A percentile compares a stretch with the other conserved stretches of the same genome.
phyloP scores from a whole-genome alignment of 805 yeast genomes.

The Metschnikowia kofuensis region DNA sequence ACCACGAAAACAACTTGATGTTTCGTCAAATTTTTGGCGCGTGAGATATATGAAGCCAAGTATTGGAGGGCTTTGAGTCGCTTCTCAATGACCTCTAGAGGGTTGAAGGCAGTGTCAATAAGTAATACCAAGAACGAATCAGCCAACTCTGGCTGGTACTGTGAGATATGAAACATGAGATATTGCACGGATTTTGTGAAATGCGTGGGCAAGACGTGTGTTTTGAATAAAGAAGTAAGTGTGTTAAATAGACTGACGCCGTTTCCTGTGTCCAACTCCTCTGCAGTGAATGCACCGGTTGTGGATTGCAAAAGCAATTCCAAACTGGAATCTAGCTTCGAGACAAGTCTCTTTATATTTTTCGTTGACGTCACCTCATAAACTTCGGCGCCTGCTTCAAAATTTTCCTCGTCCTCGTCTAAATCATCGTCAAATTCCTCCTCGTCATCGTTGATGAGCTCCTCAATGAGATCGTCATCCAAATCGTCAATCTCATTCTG shows the following conservation, averaged over 20 bases:
- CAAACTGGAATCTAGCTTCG: slow-evolving; percentile 72
- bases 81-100: slow-evolving; percentile 64
- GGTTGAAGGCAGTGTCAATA: slow-evolving; percentile 77
- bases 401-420: slow-evolving; percentile 18
- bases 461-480: slow-evolving; percentile 66
- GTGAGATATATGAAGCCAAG: slow-evolving; percentile 82
- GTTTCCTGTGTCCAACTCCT: slow-evolving; percentile 54
- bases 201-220: slow-evolving; percentile 87
- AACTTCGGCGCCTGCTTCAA: slow-evolving; percentile 32
- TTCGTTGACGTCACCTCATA: slow-evolving; percentile 36
- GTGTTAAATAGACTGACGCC: slow-evolving; percentile 71
- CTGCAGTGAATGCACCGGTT: slow-evolving; percentile 45
- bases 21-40: slow-evolving; percentile 70
- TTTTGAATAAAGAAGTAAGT: slow-evolving; percentile 70
- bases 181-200: slow-evolving; percentile 87
- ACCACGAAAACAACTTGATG: slow-evolving; percentile 78
- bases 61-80: slow-evolving; percentile 91
- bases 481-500: slow-evolving; percentile 84
- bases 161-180: slow-evolving; percentile 75
- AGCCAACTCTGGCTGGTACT: slow-evolving; percentile 74
- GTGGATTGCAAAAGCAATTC: slow-evolving; percentile 54
- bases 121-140: slow-evolving; percentile 81
- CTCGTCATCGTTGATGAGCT: slow-evolving; percentile 42
- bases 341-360: slow-evolving; percentile 52
- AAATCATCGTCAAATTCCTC: slow-evolving; percentile 43